Base-by-base conservation (phyloP, 2,329 filamentous ascomycete species). In the Nemania diffusa region DNA sequence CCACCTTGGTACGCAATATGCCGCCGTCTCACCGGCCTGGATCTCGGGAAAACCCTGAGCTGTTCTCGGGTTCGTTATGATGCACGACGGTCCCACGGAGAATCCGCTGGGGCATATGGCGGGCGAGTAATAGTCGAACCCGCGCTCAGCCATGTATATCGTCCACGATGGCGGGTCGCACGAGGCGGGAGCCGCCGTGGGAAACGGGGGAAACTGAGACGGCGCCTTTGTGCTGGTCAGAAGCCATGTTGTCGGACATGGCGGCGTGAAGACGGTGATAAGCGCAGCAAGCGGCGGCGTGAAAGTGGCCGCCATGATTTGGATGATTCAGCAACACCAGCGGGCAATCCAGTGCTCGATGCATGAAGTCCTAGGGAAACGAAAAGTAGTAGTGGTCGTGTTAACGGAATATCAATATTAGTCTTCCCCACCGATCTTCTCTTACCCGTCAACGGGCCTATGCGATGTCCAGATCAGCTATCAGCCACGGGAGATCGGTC, bases 261-360 rank as follows among this genome's bases (percentile, higher is more conserved):
- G 77, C 6, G 79, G 80, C 26, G 73, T 79, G 71, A 82, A 83
- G 50, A 82, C 69, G 51, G 80, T 80, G 24, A 80, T 81, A 56
- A 82, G 77, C 13, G 80, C 76, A 40, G 79, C 78, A 42, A 83
- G 74, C 2, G 69, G 70, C 52, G 70, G 60, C 46, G 58, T 64
- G n/a, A 68, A 60, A 7, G 62, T 70, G 42, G 57, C 62, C 53
- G 64, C 11, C 65, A 71, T 71, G 42, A 17, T 67, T 50, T 7
- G 17, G 57, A 55, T 32, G 26, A 34, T 63, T 63, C 48, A 55
- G 7, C 27, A 20, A 17, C 27, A 46, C 42, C 17, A 22, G 50
- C 44, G 50, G 46, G 46, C 65, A n/a, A 60, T 60, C 56, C 56
- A 64, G 56, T 22, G 55, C 60, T 56, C 44, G 34, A 60, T 17